These are phyloP conservation scores for Cokeromyces recurvatus DNA, from an alignment of 371 early-diverging fungal species.

Conservation along the genomic window DNA sequence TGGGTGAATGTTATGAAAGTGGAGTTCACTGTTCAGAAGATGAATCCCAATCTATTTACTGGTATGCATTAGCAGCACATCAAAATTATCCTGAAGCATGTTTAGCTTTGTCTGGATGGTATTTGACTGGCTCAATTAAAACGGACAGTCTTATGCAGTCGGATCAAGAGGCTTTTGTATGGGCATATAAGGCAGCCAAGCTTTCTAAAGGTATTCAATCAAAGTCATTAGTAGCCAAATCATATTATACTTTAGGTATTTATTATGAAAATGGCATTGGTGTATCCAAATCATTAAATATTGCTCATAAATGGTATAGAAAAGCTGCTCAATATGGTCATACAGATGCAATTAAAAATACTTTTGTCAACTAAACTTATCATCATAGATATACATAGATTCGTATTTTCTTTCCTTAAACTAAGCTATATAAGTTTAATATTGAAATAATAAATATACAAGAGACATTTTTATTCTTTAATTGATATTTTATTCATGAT, in stretches of 20 bases:
- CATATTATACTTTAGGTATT: conserved; percentile 81
- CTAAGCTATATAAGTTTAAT: too few species aligned
- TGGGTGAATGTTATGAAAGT: conserved; percentile 92
- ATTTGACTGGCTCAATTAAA: conserved; percentile 68
- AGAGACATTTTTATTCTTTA: too few species aligned
- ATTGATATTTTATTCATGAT: too few species aligned
- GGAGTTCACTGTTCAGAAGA: conserved; percentile 79
- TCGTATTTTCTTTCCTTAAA: too few species aligned
- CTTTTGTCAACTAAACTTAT: too few species aligned
- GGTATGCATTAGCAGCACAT: conserved; percentile 90
- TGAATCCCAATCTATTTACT: conserved; percentile 82
- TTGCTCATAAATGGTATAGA: conserved; percentile 17
- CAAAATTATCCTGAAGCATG: conserved; percentile 76
- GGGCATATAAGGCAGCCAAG: conserved; percentile 55
- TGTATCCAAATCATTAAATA: conserved; percentile 19
- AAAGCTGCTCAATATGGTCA: conserved; percentile 19
- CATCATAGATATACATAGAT: too few species aligned
- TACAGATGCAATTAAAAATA: conserved; percentile 13
- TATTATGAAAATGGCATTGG: conserved; percentile 76
- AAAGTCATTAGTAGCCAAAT: conserved; percentile 66
- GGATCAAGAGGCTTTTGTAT: conserved; percentile 71
- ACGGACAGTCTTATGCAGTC: conserved; percentile 64
- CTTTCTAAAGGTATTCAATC: conserved; percentile 39
- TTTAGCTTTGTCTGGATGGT: conserved; percentile 84
- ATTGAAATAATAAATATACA: too few species aligned